Conservation (phyloP, 208 protist genomes). For the Acanthamoeba pearcei region DNA sequence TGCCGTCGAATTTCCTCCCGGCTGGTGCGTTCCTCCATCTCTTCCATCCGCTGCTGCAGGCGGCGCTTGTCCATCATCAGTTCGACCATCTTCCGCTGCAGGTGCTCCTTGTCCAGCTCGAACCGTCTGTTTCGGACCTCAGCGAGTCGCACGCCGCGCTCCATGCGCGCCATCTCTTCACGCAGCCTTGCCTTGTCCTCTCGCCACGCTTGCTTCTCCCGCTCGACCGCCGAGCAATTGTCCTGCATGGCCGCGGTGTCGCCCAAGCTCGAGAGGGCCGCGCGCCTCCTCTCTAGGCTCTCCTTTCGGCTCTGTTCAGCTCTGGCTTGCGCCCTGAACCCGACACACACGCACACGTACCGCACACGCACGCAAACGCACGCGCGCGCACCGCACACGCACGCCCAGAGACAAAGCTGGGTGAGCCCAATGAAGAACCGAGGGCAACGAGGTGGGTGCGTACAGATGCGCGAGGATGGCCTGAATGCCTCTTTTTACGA, state of each 20-base stretch:
- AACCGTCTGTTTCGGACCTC: slow-evolving; percentile 16
- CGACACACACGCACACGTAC: too few relatives aligned
- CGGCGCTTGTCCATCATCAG: neutral
- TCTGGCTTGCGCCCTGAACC: neutral
- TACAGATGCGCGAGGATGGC: slow-evolving; percentile 15
- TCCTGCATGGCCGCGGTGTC: neutral
- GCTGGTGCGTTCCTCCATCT: slow-evolving; percentile 18
- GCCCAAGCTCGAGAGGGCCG: neutral
- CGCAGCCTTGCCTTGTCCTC: neutral
- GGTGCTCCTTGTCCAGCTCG: neutral
- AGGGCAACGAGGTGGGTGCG: neutral
- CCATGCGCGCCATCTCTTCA: neutral
- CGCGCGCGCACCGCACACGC: neutral
- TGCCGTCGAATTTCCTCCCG: slow-evolving; percentile 16
- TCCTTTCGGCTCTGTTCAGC: neutral
- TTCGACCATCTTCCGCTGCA: neutral
- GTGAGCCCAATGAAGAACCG: too few relatives aligned
- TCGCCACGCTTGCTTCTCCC: too few relatives aligned
- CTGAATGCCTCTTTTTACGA: slow-evolving; percentile 6
- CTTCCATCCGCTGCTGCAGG: neutral
- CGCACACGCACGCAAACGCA: neutral
- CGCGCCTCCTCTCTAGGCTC: neutral
- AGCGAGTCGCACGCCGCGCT: neutral
- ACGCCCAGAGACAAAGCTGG: too few relatives aligned
- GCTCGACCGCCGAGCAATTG: neutral